Percentiles rank a stretch among this genome's conserved stretches.
phyloP scores from a whole-genome alignment of 2,329 filamentous ascomycete genomes.

The Colletotrichum scovillei region DNA sequence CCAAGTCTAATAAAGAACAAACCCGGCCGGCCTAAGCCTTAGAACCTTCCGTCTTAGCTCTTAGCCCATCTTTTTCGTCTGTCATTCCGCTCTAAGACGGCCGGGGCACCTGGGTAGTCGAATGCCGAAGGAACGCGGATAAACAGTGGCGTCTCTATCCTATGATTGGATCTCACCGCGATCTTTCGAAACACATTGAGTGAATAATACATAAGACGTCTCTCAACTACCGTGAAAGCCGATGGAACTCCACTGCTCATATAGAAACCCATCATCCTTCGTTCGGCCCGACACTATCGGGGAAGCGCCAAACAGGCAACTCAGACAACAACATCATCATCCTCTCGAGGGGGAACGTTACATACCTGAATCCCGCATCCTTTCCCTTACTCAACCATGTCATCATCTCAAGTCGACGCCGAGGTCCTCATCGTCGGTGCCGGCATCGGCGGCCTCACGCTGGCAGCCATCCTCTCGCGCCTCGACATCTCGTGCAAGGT shows the following conservation, averaged over 20 bases:
- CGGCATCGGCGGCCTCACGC: slow-evolving; percentile 38
- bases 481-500: slow-evolving; percentile 36
- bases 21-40: not conserved
- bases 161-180: not conserved
- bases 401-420: slow-evolving; percentile 3
- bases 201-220: not conserved
- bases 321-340: not conserved
- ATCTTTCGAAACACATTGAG: not conserved
- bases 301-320: not conserved
- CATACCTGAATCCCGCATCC: not conserved
- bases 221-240: not conserved
- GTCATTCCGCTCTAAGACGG: not conserved
- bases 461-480: slow-evolving; percentile 34
- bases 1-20: not conserved
- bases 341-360: not conserved
- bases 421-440: slow-evolving; percentile 36
- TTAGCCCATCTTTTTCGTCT: not conserved
- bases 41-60: not conserved
- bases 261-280: not conserved
- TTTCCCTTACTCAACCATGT: not conserved
- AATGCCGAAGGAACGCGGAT: not conserved
- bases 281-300: not conserved
- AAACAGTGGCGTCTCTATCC: not conserved
- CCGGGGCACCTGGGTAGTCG: not conserved
- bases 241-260: not conserved